Percentiles rank a stretch among this genome's conserved stretches.
Conservation (phyloP, 2,329 filamentous ascomycete genomes). For the Knoxdaviesia capensis region DNA sequence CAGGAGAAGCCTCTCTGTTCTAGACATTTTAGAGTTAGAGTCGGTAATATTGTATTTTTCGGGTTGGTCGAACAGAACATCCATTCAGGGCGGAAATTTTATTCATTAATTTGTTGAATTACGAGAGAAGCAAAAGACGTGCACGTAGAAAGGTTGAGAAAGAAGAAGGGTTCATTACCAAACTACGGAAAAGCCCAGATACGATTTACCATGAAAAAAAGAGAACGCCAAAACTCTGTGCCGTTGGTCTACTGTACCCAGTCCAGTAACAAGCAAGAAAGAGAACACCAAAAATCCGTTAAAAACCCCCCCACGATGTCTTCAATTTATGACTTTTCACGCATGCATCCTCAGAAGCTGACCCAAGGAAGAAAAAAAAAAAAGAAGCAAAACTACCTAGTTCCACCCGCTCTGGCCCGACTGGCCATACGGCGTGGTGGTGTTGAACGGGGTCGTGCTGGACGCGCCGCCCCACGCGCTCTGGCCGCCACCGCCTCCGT, state of each 20-base stretch:
- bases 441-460: constrained; percentile 23
- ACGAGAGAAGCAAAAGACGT: background rate
- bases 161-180: background rate
- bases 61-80: background rate
- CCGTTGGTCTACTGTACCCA: too few relatives aligned
- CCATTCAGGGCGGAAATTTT: background rate
- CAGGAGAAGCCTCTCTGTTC: too few relatives aligned
- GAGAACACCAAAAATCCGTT: too few relatives aligned
- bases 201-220: background rate
- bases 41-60: background rate
- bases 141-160: background rate
- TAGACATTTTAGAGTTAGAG: background rate
- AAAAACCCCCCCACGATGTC: too few relatives aligned
- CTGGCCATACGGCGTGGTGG: constrained; percentile 21
- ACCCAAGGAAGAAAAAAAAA: background rate
- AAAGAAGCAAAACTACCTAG: constrained; percentile 1
- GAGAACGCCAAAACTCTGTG: too few relatives aligned
- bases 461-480: constrained; percentile 46
- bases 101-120: background rate
- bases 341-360: too few relatives aligned
- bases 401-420: constrained; percentile 7
- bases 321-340: too few relatives aligned
- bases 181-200: background rate
- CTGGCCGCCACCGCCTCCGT: constrained; percentile 32
- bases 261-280: too few relatives aligned